phyloP scores from a whole-genome alignment of 2,329 filamentous ascomycete species.

The Penicillium expansum region DNA sequence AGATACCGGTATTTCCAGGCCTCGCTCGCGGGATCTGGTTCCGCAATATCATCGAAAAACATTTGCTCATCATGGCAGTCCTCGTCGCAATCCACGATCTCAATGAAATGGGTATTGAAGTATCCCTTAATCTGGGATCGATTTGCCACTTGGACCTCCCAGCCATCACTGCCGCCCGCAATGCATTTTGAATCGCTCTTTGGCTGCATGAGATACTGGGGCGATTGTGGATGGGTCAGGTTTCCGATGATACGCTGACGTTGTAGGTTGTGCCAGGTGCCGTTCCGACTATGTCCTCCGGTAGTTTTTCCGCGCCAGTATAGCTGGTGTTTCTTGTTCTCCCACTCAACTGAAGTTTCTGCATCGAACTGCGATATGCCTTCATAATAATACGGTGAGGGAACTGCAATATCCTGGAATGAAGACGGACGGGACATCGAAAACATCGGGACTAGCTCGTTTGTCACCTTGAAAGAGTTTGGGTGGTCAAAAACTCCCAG shows the following conservation, averaged over 20 bases:
- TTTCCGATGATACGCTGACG: slow-evolving; percentile 75
- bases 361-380: not conserved
- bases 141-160: not conserved
- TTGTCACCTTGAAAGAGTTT: slow-evolving; percentile 11
- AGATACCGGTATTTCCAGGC: slow-evolving; percentile 63
- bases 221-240: slow-evolving; percentile 62
- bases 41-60: slow-evolving; percentile 66
- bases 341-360: slow-evolving; percentile 4
- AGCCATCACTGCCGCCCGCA: not conserved
- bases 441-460: slow-evolving; percentile 13
- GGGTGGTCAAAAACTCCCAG: slow-evolving; percentile 11
- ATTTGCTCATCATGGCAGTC: slow-evolving; percentile 78
- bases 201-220: slow-evolving; percentile 52
- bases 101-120: slow-evolving; percentile 77
- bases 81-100: slow-evolving; percentile 81
- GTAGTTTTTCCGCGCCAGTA: slow-evolving; percentile 97
- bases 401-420: slow-evolving; percentile 15
- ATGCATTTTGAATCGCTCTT: slow-evolving; percentile 47
- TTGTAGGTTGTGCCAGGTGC: slow-evolving; percentile 81
- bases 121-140: slow-evolving; percentile 64
- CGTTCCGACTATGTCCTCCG: slow-evolving; percentile 77
- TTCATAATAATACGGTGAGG: slow-evolving; percentile 15
- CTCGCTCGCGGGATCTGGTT: slow-evolving; percentile 66
- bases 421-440: slow-evolving; percentile 14
- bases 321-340: slow-evolving; percentile 62